Base-by-base conservation (phyloP, 768 basidiomycete genomes). In the Sporobolomyces pararoseus region DNA sequence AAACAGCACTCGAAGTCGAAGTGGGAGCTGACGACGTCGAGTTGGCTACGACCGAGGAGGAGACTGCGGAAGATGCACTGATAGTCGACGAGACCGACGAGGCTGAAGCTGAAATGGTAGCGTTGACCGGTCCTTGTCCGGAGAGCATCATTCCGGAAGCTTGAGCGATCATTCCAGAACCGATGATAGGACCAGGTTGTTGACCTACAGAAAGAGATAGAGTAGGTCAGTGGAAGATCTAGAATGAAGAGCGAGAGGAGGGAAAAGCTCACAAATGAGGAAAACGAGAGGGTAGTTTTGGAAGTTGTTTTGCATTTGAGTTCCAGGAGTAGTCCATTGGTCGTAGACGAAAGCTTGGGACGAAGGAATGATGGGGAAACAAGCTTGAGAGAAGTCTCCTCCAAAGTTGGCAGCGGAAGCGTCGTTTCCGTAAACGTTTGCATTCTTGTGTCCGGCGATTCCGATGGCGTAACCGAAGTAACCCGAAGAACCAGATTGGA, bases 391-490 rank as follows among this genome's bases (percentile, higher is more conserved):
- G 0, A 59, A 34, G 19, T 54, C 53, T n/a, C 74, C 75, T 31
- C 74, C 74, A 31, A 75, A 77, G 23, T 65, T 51, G 46, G 76
- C 76, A 7, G 31, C 58, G 5, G 49, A 53, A 19, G 63, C 70
- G 66, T 73, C 69, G 72, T 78, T 78, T 47, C 66, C 75, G 21
- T 21, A 44, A 37, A 76, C 60, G 34, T 47, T 52, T 37, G 68
- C 74, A 52, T 68, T 57, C 27, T 71, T 16, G 65, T 72, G 71
- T 21, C 75, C 75, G 3, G 71, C 75, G 46, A 74, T 66, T 19
- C 63, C 71, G 65, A 76, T 49, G 7, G 65, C 76, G 61, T 68
- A 78, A 17, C 76, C 77, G 34, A 78, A 77, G 63, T 73, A 76
- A 9, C 77, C 77, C 0, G 64, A 31, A 16, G 49, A 52, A 46